A percentile compares a stretch with the other conserved stretches of the same genome.
Evolutionary conservation across 2,329 filamentous ascomycete species (phyloP).

Genomic region (Fragosphaeria purpurea): DNA sequence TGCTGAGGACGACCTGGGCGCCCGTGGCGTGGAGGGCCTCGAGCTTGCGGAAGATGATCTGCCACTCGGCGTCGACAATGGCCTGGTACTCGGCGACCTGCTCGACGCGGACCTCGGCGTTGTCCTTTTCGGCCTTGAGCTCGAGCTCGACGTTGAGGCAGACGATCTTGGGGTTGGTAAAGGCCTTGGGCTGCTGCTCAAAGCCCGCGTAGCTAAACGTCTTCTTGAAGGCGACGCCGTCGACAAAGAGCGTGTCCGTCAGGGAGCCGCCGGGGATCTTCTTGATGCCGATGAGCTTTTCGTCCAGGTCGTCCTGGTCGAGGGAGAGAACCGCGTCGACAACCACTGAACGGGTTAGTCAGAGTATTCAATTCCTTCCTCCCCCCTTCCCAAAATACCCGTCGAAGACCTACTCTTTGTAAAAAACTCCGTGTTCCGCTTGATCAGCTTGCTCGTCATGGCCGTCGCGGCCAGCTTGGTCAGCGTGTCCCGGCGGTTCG

Average conservation of each 20-base stretch:
- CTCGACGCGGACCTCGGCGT: constrained; percentile 94
- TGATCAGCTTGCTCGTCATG: constrained; percentile 99
- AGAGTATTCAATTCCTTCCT: too few relatives aligned
- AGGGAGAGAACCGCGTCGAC: constrained; percentile 92
- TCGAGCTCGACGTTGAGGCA: constrained; percentile 97
- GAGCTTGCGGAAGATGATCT: constrained; percentile 99
- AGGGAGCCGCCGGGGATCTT: constrained; percentile 95
- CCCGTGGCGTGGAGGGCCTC: constrained; percentile 89
- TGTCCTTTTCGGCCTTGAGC: constrained; percentile 98
- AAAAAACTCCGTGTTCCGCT: constrained; percentile 93
- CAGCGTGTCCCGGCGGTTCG: constrained; percentile 77
- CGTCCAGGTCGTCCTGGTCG: constrained; percentile 94
- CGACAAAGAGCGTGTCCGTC: constrained; percentile 92
- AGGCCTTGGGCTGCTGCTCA: constrained; percentile 96
- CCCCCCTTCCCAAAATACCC: too few relatives aligned
- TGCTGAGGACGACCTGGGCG: constrained; percentile 94
- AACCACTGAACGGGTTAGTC: constrained; percentile 56
- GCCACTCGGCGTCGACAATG: constrained; percentile 98
- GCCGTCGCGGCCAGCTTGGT: constrained; percentile 84
- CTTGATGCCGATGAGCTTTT: constrained; percentile 96
- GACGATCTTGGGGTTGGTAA: constrained; percentile 89
- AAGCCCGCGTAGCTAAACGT: constrained; percentile 98
- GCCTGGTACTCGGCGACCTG: constrained; percentile 99
- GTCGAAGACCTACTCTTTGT: constrained; percentile 65
- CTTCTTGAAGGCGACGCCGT: constrained; percentile 99